Conservation (phyloP, 1,139 yeast species). For the Magnusiomyces magnusii region DNA sequence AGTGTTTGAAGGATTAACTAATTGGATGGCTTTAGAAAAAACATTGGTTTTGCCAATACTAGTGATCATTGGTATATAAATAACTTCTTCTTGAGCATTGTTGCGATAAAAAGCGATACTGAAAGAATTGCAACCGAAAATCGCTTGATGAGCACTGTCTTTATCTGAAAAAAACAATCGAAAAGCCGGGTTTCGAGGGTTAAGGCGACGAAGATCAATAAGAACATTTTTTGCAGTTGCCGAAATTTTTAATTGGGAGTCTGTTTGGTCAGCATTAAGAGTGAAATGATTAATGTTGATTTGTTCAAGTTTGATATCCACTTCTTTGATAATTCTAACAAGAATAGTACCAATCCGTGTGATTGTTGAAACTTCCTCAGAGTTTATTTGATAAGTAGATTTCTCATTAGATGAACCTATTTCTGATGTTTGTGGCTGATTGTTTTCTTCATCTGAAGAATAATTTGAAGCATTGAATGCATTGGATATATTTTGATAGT, state of each 20-base stretch:
- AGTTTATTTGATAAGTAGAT: not conserved
- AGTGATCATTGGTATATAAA: conserved; percentile 36
- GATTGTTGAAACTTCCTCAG: conserved; percentile 13
- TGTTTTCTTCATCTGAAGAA: too few relatives aligned
- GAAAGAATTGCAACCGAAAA: conserved; percentile 34
- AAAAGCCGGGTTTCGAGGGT: conserved; percentile 36
- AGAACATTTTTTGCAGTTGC: conserved; percentile 33
- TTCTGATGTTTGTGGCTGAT: too few relatives aligned
- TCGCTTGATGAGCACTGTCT: conserved; percentile 38
- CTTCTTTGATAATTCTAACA: conserved; percentile 33
- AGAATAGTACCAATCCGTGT: conserved; percentile 27
- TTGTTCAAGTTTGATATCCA: conserved; percentile 31
- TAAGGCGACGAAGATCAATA: conserved; percentile 35
- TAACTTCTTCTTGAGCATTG: conserved; percentile 32
- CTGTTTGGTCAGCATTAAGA: not conserved
- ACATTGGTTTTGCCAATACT: conserved; percentile 33
- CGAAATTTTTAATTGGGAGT: conserved; percentile 20
- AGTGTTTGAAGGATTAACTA: conserved; percentile 20
- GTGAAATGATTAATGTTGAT: conserved; percentile 27
- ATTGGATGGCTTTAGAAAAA: conserved; percentile 32
- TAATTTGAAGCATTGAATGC: not conserved
- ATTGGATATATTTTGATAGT: conserved; percentile 9
- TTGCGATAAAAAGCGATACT: conserved; percentile 30
- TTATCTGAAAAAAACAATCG: conserved; percentile 31
- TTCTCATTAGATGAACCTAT: not conserved